Percentiles rank a stretch among this genome's conserved stretches.
These are phyloP conservation scores for Neurospora sp. DNA, from an alignment of 495 filamentous ascomycete genomes.

Conservation along the genomic window DNA sequence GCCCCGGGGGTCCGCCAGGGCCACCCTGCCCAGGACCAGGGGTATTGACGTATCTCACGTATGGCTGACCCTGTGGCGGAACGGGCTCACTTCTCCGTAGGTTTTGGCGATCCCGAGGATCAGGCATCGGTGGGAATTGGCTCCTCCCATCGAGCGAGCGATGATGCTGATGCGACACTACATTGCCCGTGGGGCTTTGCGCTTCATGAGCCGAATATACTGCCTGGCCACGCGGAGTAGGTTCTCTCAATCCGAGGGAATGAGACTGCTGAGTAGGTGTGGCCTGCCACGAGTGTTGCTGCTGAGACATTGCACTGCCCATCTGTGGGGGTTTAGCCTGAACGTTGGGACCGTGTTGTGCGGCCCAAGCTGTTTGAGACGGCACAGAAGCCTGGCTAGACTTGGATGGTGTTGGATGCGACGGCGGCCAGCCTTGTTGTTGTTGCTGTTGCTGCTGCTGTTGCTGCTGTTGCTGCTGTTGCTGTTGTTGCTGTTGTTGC, in stretches of 20 bases:
- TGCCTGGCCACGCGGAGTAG: constrained; percentile 24
- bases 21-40: constrained; percentile 16
- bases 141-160: constrained; percentile 11
- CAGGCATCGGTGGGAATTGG: constrained; percentile 13
- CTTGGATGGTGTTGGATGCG: constrained; percentile 32
- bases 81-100: constrained; percentile 8
- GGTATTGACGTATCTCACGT: constrained; percentile 19
- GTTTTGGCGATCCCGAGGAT: constrained; percentile 2
- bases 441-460: constrained; percentile 9
- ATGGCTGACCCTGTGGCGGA: constrained; percentile 23
- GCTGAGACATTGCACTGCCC: constrained; percentile 26
- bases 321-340: constrained; percentile 27
- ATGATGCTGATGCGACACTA: constrained; percentile 19
- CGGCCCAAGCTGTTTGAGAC: constrained; percentile 33
- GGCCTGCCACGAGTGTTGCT: constrained; percentile 13
- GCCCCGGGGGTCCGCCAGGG: neutral
- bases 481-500: constrained; percentile 12
- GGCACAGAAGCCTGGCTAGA: constrained; percentile 25
- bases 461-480: constrained; percentile 11
- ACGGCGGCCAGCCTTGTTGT: constrained; percentile 19
- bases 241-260: constrained; percentile 27
- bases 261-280: constrained; percentile 19
- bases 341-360: constrained; percentile 25
- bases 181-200: constrained; percentile 15
- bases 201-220: constrained; percentile 18